phyloP scores from a whole-genome alignment of 1,284 basidiomycete genomes.

The Apiotrichum veenhuisii region DNA sequence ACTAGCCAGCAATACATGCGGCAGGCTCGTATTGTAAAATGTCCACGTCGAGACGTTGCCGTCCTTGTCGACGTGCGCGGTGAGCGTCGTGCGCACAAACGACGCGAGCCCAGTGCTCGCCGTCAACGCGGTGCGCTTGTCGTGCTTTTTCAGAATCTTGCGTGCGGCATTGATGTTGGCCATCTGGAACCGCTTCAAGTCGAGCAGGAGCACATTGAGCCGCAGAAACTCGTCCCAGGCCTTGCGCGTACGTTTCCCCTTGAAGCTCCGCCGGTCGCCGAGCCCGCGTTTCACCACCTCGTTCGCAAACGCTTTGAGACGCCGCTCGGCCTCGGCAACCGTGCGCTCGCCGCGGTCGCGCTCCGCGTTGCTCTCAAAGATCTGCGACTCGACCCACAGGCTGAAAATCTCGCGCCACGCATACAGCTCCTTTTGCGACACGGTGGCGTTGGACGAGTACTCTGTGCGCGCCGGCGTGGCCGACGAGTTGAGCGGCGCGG shows the following conservation, averaged over 20 bases:
- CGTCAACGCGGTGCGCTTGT: conserved; percentile 65
- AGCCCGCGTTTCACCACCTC: conserved; percentile 63
- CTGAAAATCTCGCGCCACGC: conserved; percentile 88
- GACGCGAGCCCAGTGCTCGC: conserved; percentile 51
- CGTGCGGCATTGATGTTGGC: conserved; percentile 85
- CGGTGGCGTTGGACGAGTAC: background rate
- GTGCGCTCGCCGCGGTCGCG: conserved; percentile 67
- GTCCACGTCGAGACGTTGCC: conserved; percentile 48
- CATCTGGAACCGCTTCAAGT: conserved; percentile 82
- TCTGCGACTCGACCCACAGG: conserved; percentile 78
- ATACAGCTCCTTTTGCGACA: conserved; percentile 64
- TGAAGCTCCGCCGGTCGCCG: conserved; percentile 60
- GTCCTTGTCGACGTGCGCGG: conserved; percentile 29
- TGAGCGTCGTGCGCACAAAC: conserved; percentile 47
- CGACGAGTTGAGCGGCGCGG: conserved; percentile 25
- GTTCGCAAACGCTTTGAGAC: conserved; percentile 67
- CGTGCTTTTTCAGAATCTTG: conserved; percentile 92
- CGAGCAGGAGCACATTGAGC: conserved; percentile 75
- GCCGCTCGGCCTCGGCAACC: conserved; percentile 67
- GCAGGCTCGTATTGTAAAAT: conserved; percentile 59
- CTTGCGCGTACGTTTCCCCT: conserved; percentile 60
- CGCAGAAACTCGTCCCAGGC: conserved; percentile 75
- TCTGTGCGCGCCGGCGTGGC: background rate
- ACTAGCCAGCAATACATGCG: conserved; percentile 76
- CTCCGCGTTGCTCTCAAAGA: conserved; percentile 80